A percentile compares a stretch with the other conserved stretches of the same genome.
These are phyloP conservation scores for Cytospora chrysosperma DNA, from an alignment of 2,329 filamentous ascomycete genomes.

Conservation along the genomic window DNA sequence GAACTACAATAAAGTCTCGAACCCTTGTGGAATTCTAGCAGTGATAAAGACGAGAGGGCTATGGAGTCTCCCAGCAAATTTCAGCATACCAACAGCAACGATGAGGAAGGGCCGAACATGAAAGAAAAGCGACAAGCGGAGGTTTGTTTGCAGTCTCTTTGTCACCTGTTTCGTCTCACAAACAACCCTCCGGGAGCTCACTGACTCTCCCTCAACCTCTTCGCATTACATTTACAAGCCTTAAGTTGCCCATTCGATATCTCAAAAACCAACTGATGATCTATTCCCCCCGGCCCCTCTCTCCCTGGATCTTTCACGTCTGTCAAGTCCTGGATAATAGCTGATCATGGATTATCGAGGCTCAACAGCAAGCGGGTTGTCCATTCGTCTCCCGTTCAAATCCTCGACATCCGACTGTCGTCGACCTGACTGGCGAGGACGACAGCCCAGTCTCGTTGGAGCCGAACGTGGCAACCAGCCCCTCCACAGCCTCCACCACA, in stretches of 20 bases:
- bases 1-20: not conserved
- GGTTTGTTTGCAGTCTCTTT: not conserved
- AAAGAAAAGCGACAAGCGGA: not conserved
- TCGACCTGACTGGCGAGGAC: not conserved
- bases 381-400: not conserved
- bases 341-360: not conserved
- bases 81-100: too few relatives aligned
- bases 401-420: not conserved
- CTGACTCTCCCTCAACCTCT: not conserved
- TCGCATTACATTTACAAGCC: too few relatives aligned
- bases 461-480: not conserved
- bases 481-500: not conserved
- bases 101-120: not conserved
- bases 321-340: not conserved
- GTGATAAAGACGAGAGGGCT: not conserved
- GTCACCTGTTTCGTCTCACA: not conserved
- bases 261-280: too few relatives aligned
- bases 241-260: too few relatives aligned
- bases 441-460: not conserved
- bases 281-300: too few relatives aligned
- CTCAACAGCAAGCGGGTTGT: not conserved
- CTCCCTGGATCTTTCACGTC: too few relatives aligned
- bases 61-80: not conserved
- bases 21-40: not conserved
- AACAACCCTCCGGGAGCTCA: not conserved